A percentile compares a stretch with the other conserved stretches of the same genome.
phyloP scores from a whole-genome alignment of 306 rosid genomes.

The Lathyrus oleraceus region DNA sequence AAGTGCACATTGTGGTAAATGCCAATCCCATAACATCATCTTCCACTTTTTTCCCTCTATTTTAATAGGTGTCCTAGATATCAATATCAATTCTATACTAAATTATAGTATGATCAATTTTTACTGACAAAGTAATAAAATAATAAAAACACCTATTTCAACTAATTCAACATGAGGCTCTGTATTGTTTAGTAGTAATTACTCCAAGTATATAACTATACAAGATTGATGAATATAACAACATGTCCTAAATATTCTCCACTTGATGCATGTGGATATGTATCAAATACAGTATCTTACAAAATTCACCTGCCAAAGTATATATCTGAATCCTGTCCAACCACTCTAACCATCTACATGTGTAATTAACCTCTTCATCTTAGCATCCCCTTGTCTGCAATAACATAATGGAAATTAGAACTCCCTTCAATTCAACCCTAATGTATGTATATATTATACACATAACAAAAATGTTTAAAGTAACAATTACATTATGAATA shows the following conservation, averaged over 20 bases:
- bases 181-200: neutral
- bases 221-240: neutral
- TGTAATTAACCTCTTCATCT: slow-evolving; percentile 32
- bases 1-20: too few relatives aligned
- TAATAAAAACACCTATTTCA: neutral
- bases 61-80: too few relatives aligned
- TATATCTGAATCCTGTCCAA: slow-evolving; percentile 29
- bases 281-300: slow-evolving; percentile 1
- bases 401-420: slow-evolving; percentile 33
- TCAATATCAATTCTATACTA: neutral
- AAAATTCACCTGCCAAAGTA: slow-evolving; percentile 16
- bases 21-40: too few relatives aligned
- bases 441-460: neutral
- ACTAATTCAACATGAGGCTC: neutral
- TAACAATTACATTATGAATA: neutral
- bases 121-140: neutral
- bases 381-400: slow-evolving; percentile 22
- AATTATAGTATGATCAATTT: neutral
- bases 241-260: slow-evolving; percentile 22
- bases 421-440: neutral
- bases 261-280: slow-evolving; percentile 17
- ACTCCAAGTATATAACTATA: neutral
- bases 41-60: too few relatives aligned
- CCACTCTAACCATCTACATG: neutral
- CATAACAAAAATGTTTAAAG: neutral